Evolutionary conservation across 1,284 basidiomycete species (phyloP).

Genomic region (Phellopilus nigrolimitatus): DNA sequence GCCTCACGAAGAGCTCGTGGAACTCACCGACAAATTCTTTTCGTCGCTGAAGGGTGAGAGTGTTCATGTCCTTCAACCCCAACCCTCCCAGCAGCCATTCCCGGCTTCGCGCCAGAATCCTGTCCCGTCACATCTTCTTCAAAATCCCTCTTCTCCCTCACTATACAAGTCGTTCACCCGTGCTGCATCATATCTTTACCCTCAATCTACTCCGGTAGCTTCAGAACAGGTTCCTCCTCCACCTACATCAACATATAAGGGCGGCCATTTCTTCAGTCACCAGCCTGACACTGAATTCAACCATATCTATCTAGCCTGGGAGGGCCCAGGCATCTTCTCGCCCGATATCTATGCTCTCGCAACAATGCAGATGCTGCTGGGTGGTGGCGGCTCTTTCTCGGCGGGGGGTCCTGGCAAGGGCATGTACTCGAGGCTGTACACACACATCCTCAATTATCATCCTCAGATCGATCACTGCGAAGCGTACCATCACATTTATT

Average conservation of each 20-base stretch:
- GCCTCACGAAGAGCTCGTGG: conserved; percentile 84
- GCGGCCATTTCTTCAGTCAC: conserved; percentile 75
- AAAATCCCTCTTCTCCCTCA: conserved; percentile 39
- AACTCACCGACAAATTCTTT: conserved; percentile 81
- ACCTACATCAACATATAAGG: conserved; percentile 72
- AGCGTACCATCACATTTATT: conserved; percentile 98
- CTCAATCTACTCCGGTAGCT: conserved; percentile 32
- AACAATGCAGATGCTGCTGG: conserved; percentile 92
- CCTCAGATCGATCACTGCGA: conserved; percentile 94
- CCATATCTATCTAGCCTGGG: conserved; percentile 91
- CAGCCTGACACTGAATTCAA: conserved; percentile 77
- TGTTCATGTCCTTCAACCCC: conserved; percentile 28
- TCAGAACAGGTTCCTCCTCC: conserved; percentile 33
- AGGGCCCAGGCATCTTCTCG: conserved; percentile 90
- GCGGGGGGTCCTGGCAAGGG: conserved; percentile 98
- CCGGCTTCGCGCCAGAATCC: conserved; percentile 30
- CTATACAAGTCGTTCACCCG: conserved; percentile 67
- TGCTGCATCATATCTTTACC: conserved; percentile 64
- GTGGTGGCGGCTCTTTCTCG: conserved; percentile 93
- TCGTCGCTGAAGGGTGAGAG: conserved; percentile 54
- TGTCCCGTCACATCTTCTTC: conserved; percentile 49
- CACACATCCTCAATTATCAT: conserved; percentile 95
- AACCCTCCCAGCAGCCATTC: conserved; percentile 29
- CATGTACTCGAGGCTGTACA: conserved; percentile 97
- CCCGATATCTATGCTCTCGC: conserved; percentile 94